phyloP scores from a whole-genome alignment of 345 rosid species.

The Bretschneidera sinensis region DNA sequence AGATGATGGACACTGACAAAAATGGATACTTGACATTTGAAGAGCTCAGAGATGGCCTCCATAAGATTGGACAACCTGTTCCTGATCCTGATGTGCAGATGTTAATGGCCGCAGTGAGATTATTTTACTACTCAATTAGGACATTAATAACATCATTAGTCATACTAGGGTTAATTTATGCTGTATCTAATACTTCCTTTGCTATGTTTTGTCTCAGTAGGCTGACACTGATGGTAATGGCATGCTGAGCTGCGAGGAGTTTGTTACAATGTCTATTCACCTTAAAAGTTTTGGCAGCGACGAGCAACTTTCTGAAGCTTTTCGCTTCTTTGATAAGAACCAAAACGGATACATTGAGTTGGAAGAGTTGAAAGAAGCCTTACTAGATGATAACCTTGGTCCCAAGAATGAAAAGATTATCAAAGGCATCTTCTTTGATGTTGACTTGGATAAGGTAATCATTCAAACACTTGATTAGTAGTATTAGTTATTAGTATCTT shows the following conservation, averaged over 20 bases:
- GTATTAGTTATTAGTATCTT: no score
- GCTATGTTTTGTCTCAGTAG: no score
- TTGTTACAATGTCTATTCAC: slow-evolving; percentile 71
- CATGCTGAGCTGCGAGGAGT: slow-evolving; percentile 70
- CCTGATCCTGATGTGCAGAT: slow-evolving; percentile 66
- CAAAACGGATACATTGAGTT: slow-evolving; percentile 60
- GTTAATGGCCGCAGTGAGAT: slow-evolving; percentile 74
- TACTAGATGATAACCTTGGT: slow-evolving; percentile 39
- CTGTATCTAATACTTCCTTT: no score
- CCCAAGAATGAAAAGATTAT: slow-evolving; percentile 53
- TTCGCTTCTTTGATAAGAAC: slow-evolving; percentile 67
- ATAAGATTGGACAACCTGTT: slow-evolving; percentile 49
- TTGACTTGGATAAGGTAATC: slow-evolving; percentile 75
- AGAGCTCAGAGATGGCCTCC: slow-evolving; percentile 68
- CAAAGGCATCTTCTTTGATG: slow-evolving; percentile 68
- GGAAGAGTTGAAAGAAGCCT: slow-evolving; percentile 66
- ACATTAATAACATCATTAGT: no score
- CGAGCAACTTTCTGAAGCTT: slow-evolving; percentile 61
- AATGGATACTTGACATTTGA: slow-evolving; percentile 70
- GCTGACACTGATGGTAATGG: slow-evolving; percentile 84
- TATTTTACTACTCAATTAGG: no score
- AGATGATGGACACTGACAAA: slow-evolving; percentile 76
- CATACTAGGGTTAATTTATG: no score
- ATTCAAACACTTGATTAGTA: no score
- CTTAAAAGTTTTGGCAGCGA: slow-evolving; percentile 59